Evolutionary conservation across 768 basidiomycete genomes (phyloP).

Genomic region (Phylloporus rhodoxanthus): DNA sequence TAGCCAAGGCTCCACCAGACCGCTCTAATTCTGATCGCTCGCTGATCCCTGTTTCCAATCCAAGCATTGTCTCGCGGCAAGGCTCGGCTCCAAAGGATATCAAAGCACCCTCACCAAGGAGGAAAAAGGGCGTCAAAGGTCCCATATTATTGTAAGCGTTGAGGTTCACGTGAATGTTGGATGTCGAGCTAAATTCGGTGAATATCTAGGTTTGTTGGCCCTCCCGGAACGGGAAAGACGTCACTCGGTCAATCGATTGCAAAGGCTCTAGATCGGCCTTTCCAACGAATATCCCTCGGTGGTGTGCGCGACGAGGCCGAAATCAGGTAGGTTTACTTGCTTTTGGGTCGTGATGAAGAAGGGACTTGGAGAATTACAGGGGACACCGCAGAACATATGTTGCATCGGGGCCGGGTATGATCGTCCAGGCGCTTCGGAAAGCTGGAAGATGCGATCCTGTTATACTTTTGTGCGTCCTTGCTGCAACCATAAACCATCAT

Average conservation of each 20-base stretch:
- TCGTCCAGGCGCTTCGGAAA: constrained; percentile 83
- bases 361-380: constrained; percentile 12
- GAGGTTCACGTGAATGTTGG: neutral
- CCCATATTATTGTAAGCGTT: constrained; percentile 57
- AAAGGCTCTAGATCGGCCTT: constrained; percentile 73
- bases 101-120: constrained; percentile 8
- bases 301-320: constrained; percentile 92
- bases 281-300: constrained; percentile 88
- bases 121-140: constrained; percentile 51
- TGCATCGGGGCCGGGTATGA: constrained; percentile 78
- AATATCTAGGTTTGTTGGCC: constrained; percentile 69
- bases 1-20: constrained; percentile 15
- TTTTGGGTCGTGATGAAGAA: constrained; percentile 5
- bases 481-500: neutral
- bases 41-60: constrained; percentile 15
- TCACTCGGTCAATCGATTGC: constrained; percentile 88
- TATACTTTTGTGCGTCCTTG: constrained; percentile 50
- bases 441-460: constrained; percentile 78
- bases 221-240: constrained; percentile 89
- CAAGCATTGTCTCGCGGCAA: constrained; percentile 9
- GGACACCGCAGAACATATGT: constrained; percentile 85
- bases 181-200: neutral
- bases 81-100: constrained; percentile 2
- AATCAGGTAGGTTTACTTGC: constrained; percentile 37
- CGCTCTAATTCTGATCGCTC: constrained; percentile 20